Percentiles rank a stretch among this genome's conserved stretches.
These are phyloP conservation scores for Trichoderma breve DNA, from an alignment of 2,329 filamentous ascomycete species.

Conservation along the genomic window DNA sequence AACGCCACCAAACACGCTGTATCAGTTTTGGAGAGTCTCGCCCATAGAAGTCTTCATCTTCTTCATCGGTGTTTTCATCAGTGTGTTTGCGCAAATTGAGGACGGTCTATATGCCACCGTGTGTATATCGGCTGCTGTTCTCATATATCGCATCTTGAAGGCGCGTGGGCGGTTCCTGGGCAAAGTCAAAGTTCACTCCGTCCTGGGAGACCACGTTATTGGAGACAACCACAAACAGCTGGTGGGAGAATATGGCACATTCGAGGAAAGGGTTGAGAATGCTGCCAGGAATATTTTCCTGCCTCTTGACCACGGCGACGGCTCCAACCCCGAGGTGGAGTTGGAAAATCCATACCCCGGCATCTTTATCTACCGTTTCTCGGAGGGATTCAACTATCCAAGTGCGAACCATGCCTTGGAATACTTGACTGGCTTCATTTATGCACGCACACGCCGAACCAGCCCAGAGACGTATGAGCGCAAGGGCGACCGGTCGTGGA, in stretches of 20 bases:
- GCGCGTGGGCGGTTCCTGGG: conserved; percentile 83
- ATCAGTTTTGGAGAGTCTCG: conserved; percentile 92
- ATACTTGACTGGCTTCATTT: conserved; percentile 67
- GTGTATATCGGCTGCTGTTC: conserved; percentile 68
- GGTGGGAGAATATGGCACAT: conserved; percentile 56
- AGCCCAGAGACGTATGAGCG: conserved; percentile 63
- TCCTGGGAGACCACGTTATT: conserved; percentile 71
- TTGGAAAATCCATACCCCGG: conserved; percentile 84
- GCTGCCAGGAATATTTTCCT: conserved; percentile 77
- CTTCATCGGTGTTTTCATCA: conserved; percentile 87
- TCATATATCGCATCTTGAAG: conserved; percentile 81
- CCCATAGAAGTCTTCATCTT: conserved; percentile 90
- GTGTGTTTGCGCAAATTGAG: conserved; percentile 84
- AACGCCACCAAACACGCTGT: conserved; percentile 84
- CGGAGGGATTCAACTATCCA: conserved; percentile 93
- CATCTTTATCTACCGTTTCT: conserved; percentile 92
- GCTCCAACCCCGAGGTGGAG: conserved; percentile 80
- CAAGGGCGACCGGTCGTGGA: conserved; percentile 85
- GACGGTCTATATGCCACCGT: conserved; percentile 90
- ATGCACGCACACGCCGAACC: conserved; percentile 71
- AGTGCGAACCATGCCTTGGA: conserved; percentile 90
- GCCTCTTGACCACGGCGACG: conserved; percentile 82
- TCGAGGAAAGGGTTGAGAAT: conserved; percentile 43
- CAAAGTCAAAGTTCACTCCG: conserved; percentile 64
- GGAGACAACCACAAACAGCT: conserved; percentile 55